Conservation (phyloP, 768 basidiomycete genomes). For the Cyclocybe cylindracea region DNA sequence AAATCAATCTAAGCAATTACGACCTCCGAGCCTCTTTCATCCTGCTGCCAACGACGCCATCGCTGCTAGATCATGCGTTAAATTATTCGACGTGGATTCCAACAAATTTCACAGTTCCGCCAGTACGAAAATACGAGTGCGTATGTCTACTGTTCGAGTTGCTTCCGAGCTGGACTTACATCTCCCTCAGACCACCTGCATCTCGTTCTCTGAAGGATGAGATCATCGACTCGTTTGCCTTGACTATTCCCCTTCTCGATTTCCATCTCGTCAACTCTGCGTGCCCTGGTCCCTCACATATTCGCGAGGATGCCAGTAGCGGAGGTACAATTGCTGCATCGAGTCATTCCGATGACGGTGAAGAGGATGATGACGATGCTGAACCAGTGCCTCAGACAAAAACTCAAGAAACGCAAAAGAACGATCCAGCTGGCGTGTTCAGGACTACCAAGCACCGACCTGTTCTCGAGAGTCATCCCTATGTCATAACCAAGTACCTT, state of each 20-base stretch:
- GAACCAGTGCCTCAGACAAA: background rate
- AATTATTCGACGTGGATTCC: conserved; percentile 34
- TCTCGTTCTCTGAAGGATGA: conserved; percentile 21
- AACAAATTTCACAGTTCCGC: conserved; percentile 17
- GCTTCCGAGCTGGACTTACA: too few species aligned
- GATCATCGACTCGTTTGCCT: conserved; percentile 34
- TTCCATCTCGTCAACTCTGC: conserved; percentile 28
- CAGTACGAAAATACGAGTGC: conserved; percentile 10
- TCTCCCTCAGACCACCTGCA: background rate
- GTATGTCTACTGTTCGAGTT: too few species aligned
- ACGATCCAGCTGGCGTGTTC: too few species aligned
- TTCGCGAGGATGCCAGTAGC: background rate
- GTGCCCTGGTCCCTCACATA: conserved; percentile 1
- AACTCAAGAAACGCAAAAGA: too few species aligned
- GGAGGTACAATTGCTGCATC: background rate
- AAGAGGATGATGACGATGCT: conserved; percentile 12
- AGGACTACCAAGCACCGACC: conserved; percentile 15
- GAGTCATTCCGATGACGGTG: conserved; percentile 9
- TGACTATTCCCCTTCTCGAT: conserved; percentile 32
- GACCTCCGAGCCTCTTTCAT: conserved; percentile 40
- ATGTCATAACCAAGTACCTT: conserved; percentile 34
- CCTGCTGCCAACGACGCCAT: conserved; percentile 31
- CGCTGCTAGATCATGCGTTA: conserved; percentile 26
- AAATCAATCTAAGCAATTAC: conserved; percentile 22
- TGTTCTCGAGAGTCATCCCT: conserved; percentile 29